A percentile compares a stretch with the other conserved stretches of the same genome.
These are phyloP conservation scores for Aureobasidium sp. DNA, from an alignment of 2,329 filamentous ascomycete genomes.

Conservation along the genomic window DNA sequence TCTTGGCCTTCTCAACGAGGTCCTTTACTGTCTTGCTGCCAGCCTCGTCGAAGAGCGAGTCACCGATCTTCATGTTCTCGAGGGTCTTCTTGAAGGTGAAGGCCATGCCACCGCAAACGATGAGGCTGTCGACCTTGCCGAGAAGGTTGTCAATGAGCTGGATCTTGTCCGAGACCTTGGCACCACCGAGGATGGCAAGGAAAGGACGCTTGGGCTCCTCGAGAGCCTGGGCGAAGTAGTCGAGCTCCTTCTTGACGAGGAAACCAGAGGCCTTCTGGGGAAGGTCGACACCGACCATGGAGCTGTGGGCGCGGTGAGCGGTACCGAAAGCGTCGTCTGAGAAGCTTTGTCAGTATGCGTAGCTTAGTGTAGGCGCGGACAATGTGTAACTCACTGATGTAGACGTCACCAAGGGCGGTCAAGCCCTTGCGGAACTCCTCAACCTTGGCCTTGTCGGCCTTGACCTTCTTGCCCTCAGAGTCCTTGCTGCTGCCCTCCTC, in stretches of 20 bases:
- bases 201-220: slow-evolving; percentile 91
- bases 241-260: slow-evolving; percentile 99
- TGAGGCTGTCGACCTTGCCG: slow-evolving; percentile 92
- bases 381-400: slow-evolving; percentile 64
- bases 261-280: slow-evolving; percentile 96
- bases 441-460: slow-evolving; percentile 84
- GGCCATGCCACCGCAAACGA: slow-evolving; percentile 97
- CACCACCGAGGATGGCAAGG: slow-evolving; percentile 95
- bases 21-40: slow-evolving; percentile 84
- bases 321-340: slow-evolving; percentile 96
- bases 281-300: slow-evolving; percentile 95
- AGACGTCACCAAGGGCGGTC: slow-evolving; percentile 90
- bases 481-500: slow-evolving; percentile 97
- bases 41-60: slow-evolving; percentile 85
- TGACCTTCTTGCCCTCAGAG: slow-evolving; percentile 89
- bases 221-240: slow-evolving; percentile 97
- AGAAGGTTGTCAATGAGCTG: slow-evolving; percentile 98
- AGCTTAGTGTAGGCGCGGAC: neutral
- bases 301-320: slow-evolving; percentile 95
- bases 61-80: slow-evolving; percentile 79
- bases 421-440: slow-evolving; percentile 90
- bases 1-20: slow-evolving; percentile 91
- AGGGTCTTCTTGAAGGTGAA: slow-evolving; percentile 99
- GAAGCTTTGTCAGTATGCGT: neutral
- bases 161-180: slow-evolving; percentile 99